Base-by-base conservation (phyloP, 129 eudicot genomes). In the Flaveria ramosissima region DNA sequence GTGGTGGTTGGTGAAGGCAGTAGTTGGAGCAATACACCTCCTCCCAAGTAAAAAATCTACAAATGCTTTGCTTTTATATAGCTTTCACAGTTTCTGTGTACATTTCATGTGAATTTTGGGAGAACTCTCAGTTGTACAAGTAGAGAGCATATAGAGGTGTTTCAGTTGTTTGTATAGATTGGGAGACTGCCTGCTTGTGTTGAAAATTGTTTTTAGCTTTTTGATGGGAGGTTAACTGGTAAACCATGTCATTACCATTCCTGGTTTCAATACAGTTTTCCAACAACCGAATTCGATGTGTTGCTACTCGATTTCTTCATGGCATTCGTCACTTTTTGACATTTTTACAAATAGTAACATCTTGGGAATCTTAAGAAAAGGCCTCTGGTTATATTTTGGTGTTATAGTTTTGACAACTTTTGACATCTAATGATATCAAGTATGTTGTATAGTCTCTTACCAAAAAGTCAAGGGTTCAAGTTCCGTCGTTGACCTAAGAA, bases 1-100 rank as follows among this genome's bases (percentile, higher is more conserved):
- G 85, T 85, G 72, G 85, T 81, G 43, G 89, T 78, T 72, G 81
- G 71, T 68, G 79, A 75, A 26, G 75, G 80, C 69, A 55, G 83
- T 68, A 68, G 74, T 73, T 77, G 69, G 78, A 59, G 7, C 43
- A 57, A 74, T 0, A 59, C 78, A 74, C 45, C 70, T 0, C 16
- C 78, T 74, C 26, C 45, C 9, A 77, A 77, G 68, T 77, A 77
- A 77, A 65, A 41, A 36, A 45, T 5, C 43, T 19, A 13, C 68
- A 39, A 39, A 39, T 50, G 43, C 16, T 65, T 50, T 41, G 24
- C 69, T 46, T 26, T 66, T 13, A 36, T 76, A 61, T 76, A 73
- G 46, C 21, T 16, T 63, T 27, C 16, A 27, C 68, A 8, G 45
- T 62, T 46, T 76, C 50, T 53, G 74, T 77, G 81, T 52, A 77